Evolutionary conservation across 139 green algal genomes (phyloP), one percentile per base, ranked within the genome.

Genomic region (Astrephomene gubernaculifera): DNA sequence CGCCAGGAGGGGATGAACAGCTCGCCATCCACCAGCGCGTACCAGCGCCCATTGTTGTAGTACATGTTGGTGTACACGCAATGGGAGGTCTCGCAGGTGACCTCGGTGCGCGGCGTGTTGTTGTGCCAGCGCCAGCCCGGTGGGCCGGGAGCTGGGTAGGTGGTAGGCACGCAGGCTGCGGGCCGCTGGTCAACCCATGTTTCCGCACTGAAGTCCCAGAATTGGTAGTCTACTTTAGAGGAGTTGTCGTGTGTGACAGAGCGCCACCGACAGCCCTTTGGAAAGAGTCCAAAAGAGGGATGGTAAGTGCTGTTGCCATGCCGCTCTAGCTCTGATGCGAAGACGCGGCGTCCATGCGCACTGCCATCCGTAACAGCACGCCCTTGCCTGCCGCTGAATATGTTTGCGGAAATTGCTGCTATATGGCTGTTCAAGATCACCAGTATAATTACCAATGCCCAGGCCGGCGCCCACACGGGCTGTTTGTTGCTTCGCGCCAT

Each of bases 11-110:
- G 49, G 27, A 92, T 81, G 38, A 45, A 53, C 2, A 89, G 53
- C 9, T 85, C 79, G 0, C 93, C 92, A 36, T 97, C 94, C 39
- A 96, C 92, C 53, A 98, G 73, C 3, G 89, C 90, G 67, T 73
- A 90, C 89, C 93, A 97, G 27, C 91, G 82, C 21, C 94, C 95
- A 41, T 94, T 95, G 88, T 96, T 97, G 83, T 95, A 97, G 90
- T 94, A 94, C 69, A 94, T 79, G 60, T 92, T 90, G 53, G 33
- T 83, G 45, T 93, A 92, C 17, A 91, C 80, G 22, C 90, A 89
- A 35, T 92, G 86, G 21, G 67, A 71, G 2, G 79, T 38, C 36
- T 88, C 63, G 54, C 86, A 90, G 6, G 52, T 65, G 4, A 95
- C 91, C 65, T 95, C 92, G 10, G 91, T 94, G 45, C 94, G 87